A percentile compares a stretch with the other conserved stretches of the same genome.
These are phyloP conservation scores for Claviceps paspali DNA, from an alignment of 2,329 filamentous ascomycete species.

Conservation along the genomic window DNA sequence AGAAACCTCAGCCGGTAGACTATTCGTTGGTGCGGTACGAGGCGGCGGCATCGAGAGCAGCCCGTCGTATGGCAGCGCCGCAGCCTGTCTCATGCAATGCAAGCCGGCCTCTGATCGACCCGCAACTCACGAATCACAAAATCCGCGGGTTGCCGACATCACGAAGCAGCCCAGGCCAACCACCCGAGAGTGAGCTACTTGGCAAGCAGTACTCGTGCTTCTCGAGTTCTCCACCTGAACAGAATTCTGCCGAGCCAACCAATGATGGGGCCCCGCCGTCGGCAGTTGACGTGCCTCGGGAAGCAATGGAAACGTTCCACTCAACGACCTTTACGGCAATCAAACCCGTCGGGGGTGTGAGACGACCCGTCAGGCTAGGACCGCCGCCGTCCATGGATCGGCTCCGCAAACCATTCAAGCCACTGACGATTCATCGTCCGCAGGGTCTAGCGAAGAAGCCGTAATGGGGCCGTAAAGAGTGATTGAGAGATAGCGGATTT, in stretches of 20 bases:
- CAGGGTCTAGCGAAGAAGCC: slow-evolving; percentile 7
- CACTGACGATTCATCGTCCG: slow-evolving; percentile 35
- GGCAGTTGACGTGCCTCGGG: slow-evolving; percentile 14
- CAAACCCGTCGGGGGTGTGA: slow-evolving; percentile 22
- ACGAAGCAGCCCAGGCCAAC: slow-evolving; percentile 15
- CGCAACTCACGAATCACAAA: slow-evolving; percentile 23
- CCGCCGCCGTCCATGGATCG: slow-evolving; percentile 33
- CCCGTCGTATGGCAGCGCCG: slow-evolving; percentile 5
- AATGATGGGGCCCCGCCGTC: slow-evolving; percentile 11
- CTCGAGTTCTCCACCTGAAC: slow-evolving; percentile 38
- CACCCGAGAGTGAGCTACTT: slow-evolving; percentile 13
- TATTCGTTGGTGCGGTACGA: slow-evolving; percentile 13
- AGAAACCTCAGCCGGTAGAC: slow-evolving; percentile 7
- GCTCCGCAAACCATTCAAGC: slow-evolving; percentile 40
- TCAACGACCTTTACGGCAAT: slow-evolving; percentile 32
- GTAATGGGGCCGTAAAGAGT: too few relatives aligned
- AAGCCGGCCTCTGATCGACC: slow-evolving; percentile 13
- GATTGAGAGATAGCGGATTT: too few relatives aligned
- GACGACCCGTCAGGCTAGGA: slow-evolving; percentile 29
- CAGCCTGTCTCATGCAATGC: slow-evolving; percentile 3
- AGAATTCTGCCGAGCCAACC: slow-evolving; percentile 9
- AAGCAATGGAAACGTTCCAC: slow-evolving; percentile 31
- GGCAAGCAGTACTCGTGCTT: slow-evolving; percentile 39
- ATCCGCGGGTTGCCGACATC: slow-evolving; percentile 21
- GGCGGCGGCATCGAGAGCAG: slow-evolving; percentile 11